These are phyloP conservation scores for Scheffersomyces amazonensis DNA, from an alignment of 805 yeast genomes.

Conservation along the genomic window DNA sequence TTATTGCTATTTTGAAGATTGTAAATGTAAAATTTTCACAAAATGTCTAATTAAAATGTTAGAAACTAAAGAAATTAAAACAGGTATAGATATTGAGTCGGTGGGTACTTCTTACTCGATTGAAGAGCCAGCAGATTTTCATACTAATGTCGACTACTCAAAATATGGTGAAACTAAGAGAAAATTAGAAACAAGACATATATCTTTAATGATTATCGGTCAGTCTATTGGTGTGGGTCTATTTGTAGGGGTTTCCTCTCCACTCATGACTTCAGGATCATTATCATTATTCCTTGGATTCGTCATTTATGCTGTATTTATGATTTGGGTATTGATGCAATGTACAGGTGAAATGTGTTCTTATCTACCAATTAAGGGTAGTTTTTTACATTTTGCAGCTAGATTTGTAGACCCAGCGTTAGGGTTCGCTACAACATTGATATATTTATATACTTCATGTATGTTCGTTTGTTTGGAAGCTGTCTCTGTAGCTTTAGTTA, in stretches of 20 bases:
- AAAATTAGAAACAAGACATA: constrained; percentile 27
- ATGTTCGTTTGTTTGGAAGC: constrained; percentile 34
- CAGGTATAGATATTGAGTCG: no score
- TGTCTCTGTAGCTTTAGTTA: constrained; percentile 28
- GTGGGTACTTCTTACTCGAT: no score
- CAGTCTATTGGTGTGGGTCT: constrained; percentile 35
- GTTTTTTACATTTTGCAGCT: constrained; percentile 31
- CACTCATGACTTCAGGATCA: constrained; percentile 31
- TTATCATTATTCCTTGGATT: constrained; percentile 33
- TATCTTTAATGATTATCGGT: constrained; percentile 33
- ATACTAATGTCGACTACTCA: constrained; percentile 22
- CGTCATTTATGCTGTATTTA: constrained; percentile 24
- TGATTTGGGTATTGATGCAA: constrained; percentile 35
- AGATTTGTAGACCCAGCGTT: constrained; percentile 35
- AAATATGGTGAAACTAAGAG: constrained; percentile 30
- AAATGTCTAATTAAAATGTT: no score
- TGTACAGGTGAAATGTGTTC: constrained; percentile 38
- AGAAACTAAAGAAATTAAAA: no score
- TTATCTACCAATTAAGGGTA: constrained; percentile 33
- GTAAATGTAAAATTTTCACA: no score
- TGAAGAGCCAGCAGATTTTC: no score
- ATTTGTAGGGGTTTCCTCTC: constrained; percentile 28
- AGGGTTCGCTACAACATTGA: constrained; percentile 31
- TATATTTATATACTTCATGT: constrained; percentile 30
- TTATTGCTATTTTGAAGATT: no score